Evolutionary conservation across 768 basidiomycete genomes (phyloP), one percentile per base, ranked within the genome.

Genomic region (Boletellus sp.): DNA sequence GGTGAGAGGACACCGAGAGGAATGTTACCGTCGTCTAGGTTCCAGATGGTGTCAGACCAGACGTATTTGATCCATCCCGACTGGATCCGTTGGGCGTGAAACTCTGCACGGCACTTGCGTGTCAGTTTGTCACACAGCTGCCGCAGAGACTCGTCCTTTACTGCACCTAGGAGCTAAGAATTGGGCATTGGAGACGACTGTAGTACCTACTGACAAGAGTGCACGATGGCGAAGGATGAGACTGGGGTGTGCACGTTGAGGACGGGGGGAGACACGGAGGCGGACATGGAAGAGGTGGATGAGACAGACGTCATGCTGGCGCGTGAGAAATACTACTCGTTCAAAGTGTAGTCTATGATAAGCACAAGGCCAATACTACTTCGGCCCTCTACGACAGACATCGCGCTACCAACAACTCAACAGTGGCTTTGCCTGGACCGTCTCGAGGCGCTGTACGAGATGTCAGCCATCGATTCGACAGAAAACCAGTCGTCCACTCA

Each of bases 51-150:
- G 13, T 83, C 80, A 55, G 83, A 82, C 74, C 81, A 94, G 53
- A 87, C 80, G 63, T 97, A 97, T 60, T 93, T 91, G 42, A 95
- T 72, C 81, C 90, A 92, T 32, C 88, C 87, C 15, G 86, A 74
- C 26, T 81, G 83, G 17, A 93, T 80, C 17, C 79, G 78, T 51
- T 79, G 71, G 16, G 79, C 79, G 47, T 74, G 70, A 60, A 83
- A 84, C 19, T 80, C 80, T 0, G 74, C 74, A 37, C 77, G 74
- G 1, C 73, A 60, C 67, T 91, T 93, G 52, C 80, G 73, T 58
- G 77, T 87, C 45, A 93, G 76, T 54, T 85, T 87, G 62, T 87
- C 81, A 60, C 74, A 85, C 8, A 93, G 74, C 23, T 75, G 74
- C 20, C 75, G 68, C 32, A 91, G 63, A 3, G 81, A 76, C 42